Conservation (phyloP, 2,329 filamentous ascomycete species). For the Sclerotinia nivalis region DNA sequence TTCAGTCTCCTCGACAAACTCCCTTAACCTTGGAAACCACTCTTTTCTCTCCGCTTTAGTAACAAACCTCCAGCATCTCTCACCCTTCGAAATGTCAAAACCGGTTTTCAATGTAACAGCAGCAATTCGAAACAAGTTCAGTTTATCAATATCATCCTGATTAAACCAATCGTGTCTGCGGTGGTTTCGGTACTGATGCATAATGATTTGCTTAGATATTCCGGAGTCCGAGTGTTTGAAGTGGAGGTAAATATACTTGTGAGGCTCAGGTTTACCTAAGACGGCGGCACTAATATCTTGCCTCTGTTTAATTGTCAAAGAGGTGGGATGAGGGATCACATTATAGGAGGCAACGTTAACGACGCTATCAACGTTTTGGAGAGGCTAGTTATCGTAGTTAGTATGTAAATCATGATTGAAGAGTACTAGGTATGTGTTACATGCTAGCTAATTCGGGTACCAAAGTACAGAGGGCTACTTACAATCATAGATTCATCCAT, state of each 20-base stretch:
- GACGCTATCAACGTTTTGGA: too few relatives aligned
- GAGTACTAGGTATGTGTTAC: not conserved
- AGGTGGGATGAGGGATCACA: not conserved
- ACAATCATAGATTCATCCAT: not conserved
- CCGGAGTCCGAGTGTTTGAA: fast-evolving
- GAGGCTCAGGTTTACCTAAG: not conserved
- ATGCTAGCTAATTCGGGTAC: not conserved
- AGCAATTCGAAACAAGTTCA: not conserved
- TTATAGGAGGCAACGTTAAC: not conserved
- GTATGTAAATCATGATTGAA: not conserved
- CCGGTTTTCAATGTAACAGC: not conserved
- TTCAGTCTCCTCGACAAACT: not conserved
- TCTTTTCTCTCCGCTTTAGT: not conserved
- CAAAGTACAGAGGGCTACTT: not conserved
- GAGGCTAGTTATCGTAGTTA: not conserved
- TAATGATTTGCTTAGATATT: not conserved
- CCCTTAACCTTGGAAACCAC: not conserved
- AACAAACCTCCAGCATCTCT: not conserved
- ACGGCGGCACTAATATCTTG: not conserved
- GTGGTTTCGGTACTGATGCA: not conserved
- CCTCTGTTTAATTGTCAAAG: not conserved
- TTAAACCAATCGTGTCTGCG: not conserved
- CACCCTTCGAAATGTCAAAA: not conserved
- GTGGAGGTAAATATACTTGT: not conserved
- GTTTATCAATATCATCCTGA: not conserved